Conservation (phyloP, 2,329 filamentous ascomycete species). For the Epichloe glyceriae region DNA sequence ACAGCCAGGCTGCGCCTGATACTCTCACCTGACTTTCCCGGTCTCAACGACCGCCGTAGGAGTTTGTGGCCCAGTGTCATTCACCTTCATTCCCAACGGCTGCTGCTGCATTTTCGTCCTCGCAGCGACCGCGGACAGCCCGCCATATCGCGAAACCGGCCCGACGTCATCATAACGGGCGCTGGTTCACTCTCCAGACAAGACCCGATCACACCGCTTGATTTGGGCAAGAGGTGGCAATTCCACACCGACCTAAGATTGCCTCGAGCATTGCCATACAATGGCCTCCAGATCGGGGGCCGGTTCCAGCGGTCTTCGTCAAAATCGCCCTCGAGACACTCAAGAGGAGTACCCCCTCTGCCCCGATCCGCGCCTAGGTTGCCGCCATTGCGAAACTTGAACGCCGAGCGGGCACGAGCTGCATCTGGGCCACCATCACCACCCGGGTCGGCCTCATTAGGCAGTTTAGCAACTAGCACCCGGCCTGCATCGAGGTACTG, state of each 20-base stretch:
- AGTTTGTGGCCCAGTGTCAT: neutral
- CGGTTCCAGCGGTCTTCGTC: slow-evolving; percentile 17
- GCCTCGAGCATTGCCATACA: neutral
- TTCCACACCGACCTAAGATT: neutral
- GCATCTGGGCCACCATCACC: slow-evolving; percentile 7
- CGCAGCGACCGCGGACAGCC: neutral
- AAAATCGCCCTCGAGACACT: slow-evolving; percentile 17
- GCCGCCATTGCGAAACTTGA: slow-evolving; percentile 20
- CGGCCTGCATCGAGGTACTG: slow-evolving; percentile 10
- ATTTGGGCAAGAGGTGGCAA: neutral
- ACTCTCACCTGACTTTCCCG: neutral
- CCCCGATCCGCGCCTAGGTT: slow-evolving; percentile 15
- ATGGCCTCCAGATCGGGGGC: slow-evolving; percentile 23
- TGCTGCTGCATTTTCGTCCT: neutral
- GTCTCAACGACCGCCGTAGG: neutral
- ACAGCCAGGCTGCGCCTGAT: neutral
- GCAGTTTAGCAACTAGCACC: neutral
- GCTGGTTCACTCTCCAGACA: neutral
- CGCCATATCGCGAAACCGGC: neutral
- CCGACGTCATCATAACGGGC: neutral
- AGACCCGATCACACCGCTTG: neutral
- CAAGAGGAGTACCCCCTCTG: slow-evolving; percentile 20
- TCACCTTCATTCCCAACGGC: neutral
- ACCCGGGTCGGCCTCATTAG: neutral
- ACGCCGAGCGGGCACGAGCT: slow-evolving; percentile 16